phyloP scores from a whole-genome alignment of 176 grass and related monocot species.

The Cymbopogon citratus region DNA sequence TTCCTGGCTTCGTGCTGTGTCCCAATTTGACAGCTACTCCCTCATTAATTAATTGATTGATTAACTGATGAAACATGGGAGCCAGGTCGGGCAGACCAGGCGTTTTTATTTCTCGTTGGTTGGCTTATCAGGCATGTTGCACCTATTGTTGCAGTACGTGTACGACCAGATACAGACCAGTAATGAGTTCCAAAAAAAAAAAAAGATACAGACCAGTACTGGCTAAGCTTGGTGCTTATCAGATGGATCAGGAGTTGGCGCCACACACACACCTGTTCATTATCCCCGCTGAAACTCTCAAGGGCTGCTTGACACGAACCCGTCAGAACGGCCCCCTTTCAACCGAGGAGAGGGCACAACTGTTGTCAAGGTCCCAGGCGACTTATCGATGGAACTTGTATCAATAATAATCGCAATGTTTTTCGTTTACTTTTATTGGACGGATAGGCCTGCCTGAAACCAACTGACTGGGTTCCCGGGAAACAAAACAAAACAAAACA shows the following conservation, averaged over 20 bases:
- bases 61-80: not conserved
- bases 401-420: not conserved
- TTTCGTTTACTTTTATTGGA: not conserved
- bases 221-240: not conserved
- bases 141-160: not conserved
- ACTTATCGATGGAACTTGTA: not conserved
- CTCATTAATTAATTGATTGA: not conserved
- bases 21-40: not conserved
- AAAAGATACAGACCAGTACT: not conserved
- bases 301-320: not conserved
- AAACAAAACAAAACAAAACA: too few species aligned
- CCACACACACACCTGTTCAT: not conserved
- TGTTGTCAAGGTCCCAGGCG: not conserved
- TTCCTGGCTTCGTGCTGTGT: not conserved
- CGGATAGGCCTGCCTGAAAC: not conserved
- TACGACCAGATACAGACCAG: not conserved
- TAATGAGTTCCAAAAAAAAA: not conserved
- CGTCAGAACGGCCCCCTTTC: not conserved
- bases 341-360: not conserved
- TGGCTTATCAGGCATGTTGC: not conserved
- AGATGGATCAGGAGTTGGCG: not conserved
- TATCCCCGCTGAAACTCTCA: not conserved
- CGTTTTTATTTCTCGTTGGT: not conserved
- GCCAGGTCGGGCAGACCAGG: not conserved
- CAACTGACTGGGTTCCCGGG: not conserved